Conservation (phyloP, 257 asterid species). For the Scutellaria baicalensis region DNA sequence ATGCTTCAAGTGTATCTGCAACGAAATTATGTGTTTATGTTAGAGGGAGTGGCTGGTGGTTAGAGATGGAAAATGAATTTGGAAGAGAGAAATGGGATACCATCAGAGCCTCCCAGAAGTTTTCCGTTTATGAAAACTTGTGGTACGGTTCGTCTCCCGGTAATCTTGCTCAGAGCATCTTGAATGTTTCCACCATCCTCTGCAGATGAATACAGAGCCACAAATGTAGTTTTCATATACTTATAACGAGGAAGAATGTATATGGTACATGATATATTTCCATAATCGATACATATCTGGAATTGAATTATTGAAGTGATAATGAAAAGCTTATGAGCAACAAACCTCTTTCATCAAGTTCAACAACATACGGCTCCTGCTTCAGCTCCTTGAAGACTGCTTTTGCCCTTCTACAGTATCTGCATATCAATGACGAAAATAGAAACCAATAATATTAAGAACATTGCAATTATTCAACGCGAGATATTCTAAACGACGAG, state of each 20-base stretch:
- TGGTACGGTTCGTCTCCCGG: conserved; percentile 82
- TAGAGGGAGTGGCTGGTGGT: not conserved
- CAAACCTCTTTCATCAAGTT: conserved; percentile 47
- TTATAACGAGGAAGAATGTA: not conserved
- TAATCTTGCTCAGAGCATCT: conserved; percentile 61
- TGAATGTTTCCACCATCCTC: conserved; percentile 78
- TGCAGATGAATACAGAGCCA: conserved; percentile 10
- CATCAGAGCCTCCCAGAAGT: conserved; percentile 97
- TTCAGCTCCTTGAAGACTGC: conserved; percentile 72
- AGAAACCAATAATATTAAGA: not conserved
- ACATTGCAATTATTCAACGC: too few species aligned
- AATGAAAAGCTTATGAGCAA: not conserved
- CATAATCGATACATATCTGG: not conserved
- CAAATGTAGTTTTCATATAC: not conserved
- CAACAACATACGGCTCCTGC: conserved; percentile 28
- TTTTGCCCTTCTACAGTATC: conserved; percentile 93
- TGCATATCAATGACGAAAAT: conserved; percentile 21
- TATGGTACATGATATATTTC: too few species aligned
- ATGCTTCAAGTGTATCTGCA: conserved; percentile 76
- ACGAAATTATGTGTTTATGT: conserved; percentile 10
- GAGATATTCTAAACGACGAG: not conserved
- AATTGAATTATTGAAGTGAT: not conserved
- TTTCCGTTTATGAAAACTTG: conserved; percentile 87
- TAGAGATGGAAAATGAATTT: not conserved
- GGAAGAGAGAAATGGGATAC: conserved; percentile 27